These are phyloP conservation scores for Nitzschia sp. DNA, from an alignment of 108 stramenopile genomes.

Conservation along the genomic window DNA sequence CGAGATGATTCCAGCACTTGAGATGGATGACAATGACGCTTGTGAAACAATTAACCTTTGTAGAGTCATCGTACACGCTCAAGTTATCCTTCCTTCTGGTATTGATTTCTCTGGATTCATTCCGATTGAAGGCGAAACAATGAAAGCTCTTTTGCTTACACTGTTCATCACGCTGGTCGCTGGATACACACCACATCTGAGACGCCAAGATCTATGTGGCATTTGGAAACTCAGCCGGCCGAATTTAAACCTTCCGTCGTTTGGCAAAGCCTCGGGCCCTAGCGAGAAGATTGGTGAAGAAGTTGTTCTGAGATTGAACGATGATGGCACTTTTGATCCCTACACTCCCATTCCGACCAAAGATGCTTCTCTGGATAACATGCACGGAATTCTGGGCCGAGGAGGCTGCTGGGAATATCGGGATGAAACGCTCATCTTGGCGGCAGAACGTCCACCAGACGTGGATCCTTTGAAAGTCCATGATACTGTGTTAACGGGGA, in stretches of 20 bases:
- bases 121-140: too few relatives aligned
- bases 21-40: too few relatives aligned
- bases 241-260: neutral
- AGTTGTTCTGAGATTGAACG: conserved; percentile 19
- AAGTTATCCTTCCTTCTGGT: too few relatives aligned
- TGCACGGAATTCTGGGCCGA: conserved; percentile 7
- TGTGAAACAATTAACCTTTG: too few relatives aligned
- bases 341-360: conserved; percentile 4
- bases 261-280: neutral
- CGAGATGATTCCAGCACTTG: too few relatives aligned
- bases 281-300: conserved; percentile 1
- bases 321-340: conserved; percentile 28
- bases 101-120: too few relatives aligned
- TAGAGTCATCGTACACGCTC: too few relatives aligned
- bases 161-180: too few relatives aligned
- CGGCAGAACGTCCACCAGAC: conserved; percentile 15
- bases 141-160: too few relatives aligned
- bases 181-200: neutral
- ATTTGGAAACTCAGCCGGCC: conserved; percentile 10
- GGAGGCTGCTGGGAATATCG: conserved; percentile 28
- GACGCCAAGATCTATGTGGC: conserved; percentile 15
- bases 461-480: conserved; percentile 11
- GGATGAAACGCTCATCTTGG: conserved; percentile 20
- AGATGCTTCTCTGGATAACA: neutral
- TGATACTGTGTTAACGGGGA: conserved; percentile 21